A percentile compares a stretch with the other conserved stretches of the same genome.
Evolutionary conservation across 2,329 filamentous ascomycete genomes (phyloP).

Genomic region (Tolypocladium ovalisporum): DNA sequence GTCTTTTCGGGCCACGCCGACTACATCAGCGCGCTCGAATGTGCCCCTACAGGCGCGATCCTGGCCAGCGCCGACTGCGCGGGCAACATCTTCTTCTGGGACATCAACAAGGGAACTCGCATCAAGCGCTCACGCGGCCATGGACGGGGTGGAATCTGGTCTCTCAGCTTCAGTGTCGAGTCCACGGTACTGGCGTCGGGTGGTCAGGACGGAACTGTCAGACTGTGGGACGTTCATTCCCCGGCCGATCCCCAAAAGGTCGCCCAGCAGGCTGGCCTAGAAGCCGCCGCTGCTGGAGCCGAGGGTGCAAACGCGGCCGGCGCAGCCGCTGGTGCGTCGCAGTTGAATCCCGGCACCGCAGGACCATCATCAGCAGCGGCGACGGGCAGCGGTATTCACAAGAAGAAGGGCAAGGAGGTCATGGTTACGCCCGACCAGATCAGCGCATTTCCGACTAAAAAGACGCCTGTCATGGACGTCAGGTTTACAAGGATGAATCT

Average conservation of each 20-base stretch:
- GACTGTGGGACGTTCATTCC: conserved; percentile 82
- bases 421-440: conserved; percentile 90
- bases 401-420: conserved; percentile 83
- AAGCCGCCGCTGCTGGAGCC: conserved; percentile 28
- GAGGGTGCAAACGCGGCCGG: conserved; percentile 25
- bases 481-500: conserved; percentile 93
- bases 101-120: conserved; percentile 72
- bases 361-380: conserved; percentile 15
- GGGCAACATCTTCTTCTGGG: conserved; percentile 91
- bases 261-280: conserved; percentile 30
- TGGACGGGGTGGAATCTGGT: conserved; percentile 87
- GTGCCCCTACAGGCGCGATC: conserved; percentile 77
- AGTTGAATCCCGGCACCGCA: conserved; percentile 11
- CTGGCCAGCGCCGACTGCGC: conserved; percentile 84
- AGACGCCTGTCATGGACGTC: conserved; percentile 86
- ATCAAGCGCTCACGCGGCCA: conserved; percentile 93
- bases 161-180: conserved; percentile 85
- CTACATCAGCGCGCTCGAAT: conserved; percentile 74
- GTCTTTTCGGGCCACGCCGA: conserved; percentile 88
- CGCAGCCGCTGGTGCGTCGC: background rate
- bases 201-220: conserved; percentile 84
- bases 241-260: conserved; percentile 54
- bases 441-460: conserved; percentile 90
- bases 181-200: conserved; percentile 83
- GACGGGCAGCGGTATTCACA: conserved; percentile 25